phyloP scores from a whole-genome alignment of 169 alveolate species.

The Cryptosporidium tyzzeri region DNA sequence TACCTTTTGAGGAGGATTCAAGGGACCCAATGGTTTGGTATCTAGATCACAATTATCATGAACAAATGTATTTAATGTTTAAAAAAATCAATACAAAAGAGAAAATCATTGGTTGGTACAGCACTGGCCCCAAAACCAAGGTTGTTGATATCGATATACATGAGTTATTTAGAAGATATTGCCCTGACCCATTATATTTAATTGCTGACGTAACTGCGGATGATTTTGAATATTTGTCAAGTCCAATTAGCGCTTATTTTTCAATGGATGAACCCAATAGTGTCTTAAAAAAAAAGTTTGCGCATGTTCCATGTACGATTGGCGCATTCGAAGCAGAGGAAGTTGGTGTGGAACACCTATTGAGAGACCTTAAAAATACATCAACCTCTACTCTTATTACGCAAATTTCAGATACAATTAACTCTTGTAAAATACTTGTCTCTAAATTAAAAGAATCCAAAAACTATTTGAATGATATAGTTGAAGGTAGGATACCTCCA shows the following conservation, averaged over 20 bases:
- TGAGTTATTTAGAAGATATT: slow-evolving; percentile 94
- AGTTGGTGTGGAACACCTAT: slow-evolving; percentile 98
- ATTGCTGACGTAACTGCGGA: slow-evolving; percentile 87
- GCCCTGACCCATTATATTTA: slow-evolving; percentile 94
- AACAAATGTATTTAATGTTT: slow-evolving; percentile 96
- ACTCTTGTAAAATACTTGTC: slow-evolving; percentile 80
- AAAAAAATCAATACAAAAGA: slow-evolving; percentile 95
- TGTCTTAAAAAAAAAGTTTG: slow-evolving; percentile 92
- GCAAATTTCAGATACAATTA: slow-evolving; percentile 82
- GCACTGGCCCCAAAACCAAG: slow-evolving; percentile 97
- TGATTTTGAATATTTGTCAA: slow-evolving; percentile 78
- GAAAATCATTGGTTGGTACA: slow-evolving; percentile 98
- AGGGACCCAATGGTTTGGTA: slow-evolving; percentile 98
- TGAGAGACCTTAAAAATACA: slow-evolving; percentile 96
- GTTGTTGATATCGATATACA: slow-evolving; percentile 97
- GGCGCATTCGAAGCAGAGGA: slow-evolving; percentile 99
- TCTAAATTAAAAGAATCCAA: slow-evolving; percentile 80
- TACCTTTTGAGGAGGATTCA: slow-evolving; percentile 99
- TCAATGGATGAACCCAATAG: slow-evolving; percentile 95
- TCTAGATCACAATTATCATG: slow-evolving; percentile 97
- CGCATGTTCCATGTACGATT: slow-evolving; percentile 93
- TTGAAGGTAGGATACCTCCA: slow-evolving; percentile 88
- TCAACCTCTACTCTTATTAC: slow-evolving; percentile 94
- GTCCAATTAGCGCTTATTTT: slow-evolving; percentile 95
- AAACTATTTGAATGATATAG: slow-evolving; percentile 83